Base-by-base conservation (phyloP, 768 basidiomycete species). In the Plicaturopsis crispa region DNA sequence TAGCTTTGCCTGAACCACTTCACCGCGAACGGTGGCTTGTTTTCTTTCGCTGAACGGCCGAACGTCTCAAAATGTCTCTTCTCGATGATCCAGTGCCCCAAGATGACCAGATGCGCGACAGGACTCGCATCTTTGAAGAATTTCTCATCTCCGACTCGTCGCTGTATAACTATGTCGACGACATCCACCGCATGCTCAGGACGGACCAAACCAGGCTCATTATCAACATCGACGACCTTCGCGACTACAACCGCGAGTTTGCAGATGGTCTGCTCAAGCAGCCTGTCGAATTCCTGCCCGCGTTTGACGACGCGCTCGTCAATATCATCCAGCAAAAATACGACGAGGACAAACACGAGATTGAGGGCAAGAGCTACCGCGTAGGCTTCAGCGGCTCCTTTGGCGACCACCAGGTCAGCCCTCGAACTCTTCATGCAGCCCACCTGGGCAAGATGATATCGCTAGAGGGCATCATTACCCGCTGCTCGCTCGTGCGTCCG, bases 391-490 rank as follows among this genome's bases (percentile, higher is more conserved):
- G 86, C 49, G 96, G 96, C 36, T 93, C 89, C 5, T 99, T 99
- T 59, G 96, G 96, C 32, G 94, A 97, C 62, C 89, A 98, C 60
- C 93, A 97, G 60, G 86, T 93, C 59, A 97, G 85, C 60, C 96
- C 96, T 33, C 74, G 96, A 6, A 91, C 91, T 13, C 74, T 99
- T 36, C 76, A 80, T 41, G 85, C 91, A 21, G 72, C 77, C 44
- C 84, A 98, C 58, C 76, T 99, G 14, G 88, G 91, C 35, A 91
- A 84, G 62, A 91, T 98, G 91, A 88, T 98, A 54, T 92, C 87
- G 23, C 60, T 99, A 23, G 96, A 99, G 65, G 96, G 94, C 26
- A 99, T 99, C 56, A 91, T 99, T 45, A 98, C 94, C 3, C 78
- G 96, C 41, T 99, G 96, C 59, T 97, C 93, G 5, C 80, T 99